Percentiles rank a stretch among this genome's conserved stretches.
phyloP scores from a whole-genome alignment of 345 rosid genomes.

The Zanthoxylum bungeanum region DNA sequence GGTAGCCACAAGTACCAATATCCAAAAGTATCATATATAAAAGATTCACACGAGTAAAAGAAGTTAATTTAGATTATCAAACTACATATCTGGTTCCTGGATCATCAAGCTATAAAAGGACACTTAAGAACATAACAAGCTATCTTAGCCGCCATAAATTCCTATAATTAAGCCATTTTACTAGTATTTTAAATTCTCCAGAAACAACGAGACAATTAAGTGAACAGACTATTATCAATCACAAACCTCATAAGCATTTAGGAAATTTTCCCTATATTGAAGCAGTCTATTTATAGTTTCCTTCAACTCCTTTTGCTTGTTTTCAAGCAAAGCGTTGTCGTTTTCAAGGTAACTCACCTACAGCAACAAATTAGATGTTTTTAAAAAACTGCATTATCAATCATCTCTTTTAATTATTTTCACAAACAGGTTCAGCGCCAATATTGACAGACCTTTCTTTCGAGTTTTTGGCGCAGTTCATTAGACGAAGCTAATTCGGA shows the following conservation, averaged over 20 bases:
- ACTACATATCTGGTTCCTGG: background rate
- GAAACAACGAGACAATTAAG: background rate
- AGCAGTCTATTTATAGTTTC: slow-evolving; percentile 54
- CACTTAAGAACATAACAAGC: background rate
- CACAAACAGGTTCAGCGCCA: slow-evolving; percentile 24
- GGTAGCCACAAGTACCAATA: background rate
- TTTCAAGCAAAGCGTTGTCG: slow-evolving; percentile 62
- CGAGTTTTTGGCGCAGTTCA: slow-evolving; percentile 53
- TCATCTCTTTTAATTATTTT: slow-evolving; percentile 15
- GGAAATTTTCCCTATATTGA: slow-evolving; percentile 60
- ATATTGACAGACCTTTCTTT: slow-evolving; percentile 47
- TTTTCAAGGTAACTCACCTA: slow-evolving; percentile 66
- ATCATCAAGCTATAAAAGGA: background rate
- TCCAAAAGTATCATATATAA: background rate
- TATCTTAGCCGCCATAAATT: background rate
- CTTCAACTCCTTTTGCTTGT: slow-evolving; percentile 59
- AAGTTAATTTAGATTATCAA: background rate
- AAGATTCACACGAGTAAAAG: background rate
- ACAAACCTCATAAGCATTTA: slow-evolving; percentile 67
- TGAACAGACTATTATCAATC: background rate
- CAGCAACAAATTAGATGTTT: slow-evolving; percentile 16
- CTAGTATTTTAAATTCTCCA: background rate
- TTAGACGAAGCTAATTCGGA: slow-evolving; percentile 50
- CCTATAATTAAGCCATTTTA: background rate
- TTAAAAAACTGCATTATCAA: background rate